Conservation (phyloP, 495 filamentous ascomycete genomes). For the Xylaria palmicola region DNA sequence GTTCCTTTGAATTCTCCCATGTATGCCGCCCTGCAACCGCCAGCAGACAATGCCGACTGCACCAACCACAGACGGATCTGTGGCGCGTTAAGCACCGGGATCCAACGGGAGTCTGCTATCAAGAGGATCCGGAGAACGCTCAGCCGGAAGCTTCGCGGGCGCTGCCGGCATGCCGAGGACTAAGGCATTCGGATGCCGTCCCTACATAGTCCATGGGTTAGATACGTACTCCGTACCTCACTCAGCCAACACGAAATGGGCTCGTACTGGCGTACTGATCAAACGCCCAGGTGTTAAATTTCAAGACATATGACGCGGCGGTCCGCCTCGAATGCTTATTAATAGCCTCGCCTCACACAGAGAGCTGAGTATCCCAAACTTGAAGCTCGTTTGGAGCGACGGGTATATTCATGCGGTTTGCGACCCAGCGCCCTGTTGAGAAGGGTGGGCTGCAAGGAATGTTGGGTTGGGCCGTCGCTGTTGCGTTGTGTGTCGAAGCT, state of each 20-base stretch:
- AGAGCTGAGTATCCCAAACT: background rate
- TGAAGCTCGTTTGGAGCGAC: background rate
- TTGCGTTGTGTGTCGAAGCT: background rate
- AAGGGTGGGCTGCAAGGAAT: background rate
- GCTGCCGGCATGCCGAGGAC: background rate
- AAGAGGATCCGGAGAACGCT: background rate
- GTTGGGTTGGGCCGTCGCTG: background rate
- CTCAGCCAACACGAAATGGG: too few species aligned
- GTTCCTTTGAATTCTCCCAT: constrained; percentile 1
- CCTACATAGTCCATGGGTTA: too few species aligned
- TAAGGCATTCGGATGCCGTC: too few species aligned
- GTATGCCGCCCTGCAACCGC: too few species aligned
- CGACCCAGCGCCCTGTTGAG: too few species aligned
- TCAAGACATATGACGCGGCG: background rate
- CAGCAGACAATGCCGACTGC: too few species aligned
- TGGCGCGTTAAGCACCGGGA: too few species aligned
- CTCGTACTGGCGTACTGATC: too few species aligned
- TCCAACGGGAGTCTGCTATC: too few species aligned
- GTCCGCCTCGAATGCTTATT: background rate
- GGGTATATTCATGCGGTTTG: background rate
- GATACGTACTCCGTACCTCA: too few species aligned
- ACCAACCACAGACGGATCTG: too few species aligned
- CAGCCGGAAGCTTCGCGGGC: background rate
- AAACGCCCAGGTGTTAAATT: background rate
- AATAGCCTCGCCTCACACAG: background rate